These are phyloP conservation scores for Podila minutissima DNA, from an alignment of 192 early-diverging fungal species.

Conservation along the genomic window DNA sequence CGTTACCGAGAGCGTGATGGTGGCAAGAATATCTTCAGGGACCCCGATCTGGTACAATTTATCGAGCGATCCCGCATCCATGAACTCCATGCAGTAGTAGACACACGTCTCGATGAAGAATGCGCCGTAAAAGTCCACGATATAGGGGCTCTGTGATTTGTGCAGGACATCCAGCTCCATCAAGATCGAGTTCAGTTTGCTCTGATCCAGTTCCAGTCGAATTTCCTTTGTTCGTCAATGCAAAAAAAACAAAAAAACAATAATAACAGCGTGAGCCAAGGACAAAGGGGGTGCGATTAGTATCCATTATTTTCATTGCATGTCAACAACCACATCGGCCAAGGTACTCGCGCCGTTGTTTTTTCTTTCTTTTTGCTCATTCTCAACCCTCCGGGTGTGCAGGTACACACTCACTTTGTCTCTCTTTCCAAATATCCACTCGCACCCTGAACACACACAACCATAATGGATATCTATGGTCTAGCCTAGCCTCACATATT, in stretches of 20 bases:
- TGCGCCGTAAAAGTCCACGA: slow-evolving; percentile 98
- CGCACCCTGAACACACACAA: too few relatives aligned
- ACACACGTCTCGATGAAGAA: slow-evolving; percentile 97
- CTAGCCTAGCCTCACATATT: too few relatives aligned
- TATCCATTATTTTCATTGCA: slow-evolving; percentile 1
- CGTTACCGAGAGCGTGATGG: slow-evolving; percentile 75
- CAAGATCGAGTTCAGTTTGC: slow-evolving; percentile 90
- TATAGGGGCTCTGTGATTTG: slow-evolving; percentile 84
- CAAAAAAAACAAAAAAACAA: not conserved
- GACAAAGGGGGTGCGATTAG: not conserved
- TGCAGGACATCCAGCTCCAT: slow-evolving; percentile 97
- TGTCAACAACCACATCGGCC: slow-evolving; percentile 16
- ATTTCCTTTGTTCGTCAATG: slow-evolving; percentile 70
- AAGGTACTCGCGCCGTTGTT: too few relatives aligned
- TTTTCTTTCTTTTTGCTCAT: too few relatives aligned
- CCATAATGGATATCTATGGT: too few relatives aligned
- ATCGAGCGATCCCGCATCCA: slow-evolving; percentile 96
- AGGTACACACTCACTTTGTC: too few relatives aligned
- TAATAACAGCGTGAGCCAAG: not conserved
- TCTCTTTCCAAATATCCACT: too few relatives aligned
- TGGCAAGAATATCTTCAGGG: slow-evolving; percentile 82
- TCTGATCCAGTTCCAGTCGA: slow-evolving; percentile 89
- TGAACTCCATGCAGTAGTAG: slow-evolving; percentile 98
- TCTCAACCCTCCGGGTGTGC: too few relatives aligned
- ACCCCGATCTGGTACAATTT: slow-evolving; percentile 83